Conservation (phyloP, 768 basidiomycete genomes). For the Psilocybe tampanensis region DNA sequence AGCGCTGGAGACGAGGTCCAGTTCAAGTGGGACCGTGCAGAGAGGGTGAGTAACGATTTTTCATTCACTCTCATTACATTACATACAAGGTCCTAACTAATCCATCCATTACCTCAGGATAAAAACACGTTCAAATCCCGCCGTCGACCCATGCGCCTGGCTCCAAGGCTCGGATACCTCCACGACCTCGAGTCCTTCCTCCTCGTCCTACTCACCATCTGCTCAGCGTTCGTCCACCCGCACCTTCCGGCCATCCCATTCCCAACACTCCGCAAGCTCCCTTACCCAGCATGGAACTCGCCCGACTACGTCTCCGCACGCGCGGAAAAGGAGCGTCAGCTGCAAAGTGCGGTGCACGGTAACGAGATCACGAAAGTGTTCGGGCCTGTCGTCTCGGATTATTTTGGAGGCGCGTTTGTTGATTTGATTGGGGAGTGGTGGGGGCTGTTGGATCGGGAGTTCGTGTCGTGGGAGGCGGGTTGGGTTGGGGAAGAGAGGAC, state of each 20-base stretch:
- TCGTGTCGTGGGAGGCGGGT: neutral
- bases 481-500: neutral
- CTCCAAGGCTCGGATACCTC: neutral
- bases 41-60: neutral
- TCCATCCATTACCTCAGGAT: neutral
- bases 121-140: neutral
- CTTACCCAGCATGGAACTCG: neutral
- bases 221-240: no score
- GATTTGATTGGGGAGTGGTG: neutral
- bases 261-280: neutral
- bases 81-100: neutral
- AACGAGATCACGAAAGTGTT: no score
- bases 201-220: neutral
- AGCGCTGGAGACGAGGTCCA: neutral
- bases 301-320: neutral
- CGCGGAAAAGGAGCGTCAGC: no score
- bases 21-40: neutral
- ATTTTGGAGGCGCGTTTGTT: neutral
- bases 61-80: no score
- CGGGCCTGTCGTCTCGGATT: neutral
- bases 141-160: neutral
- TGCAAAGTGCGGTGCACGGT: no score
- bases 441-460: neutral
- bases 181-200: neutral
- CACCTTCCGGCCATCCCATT: neutral